Evolutionary conservation across 345 rosid species (phyloP).

Genomic region (Passiflora organensis): DNA sequence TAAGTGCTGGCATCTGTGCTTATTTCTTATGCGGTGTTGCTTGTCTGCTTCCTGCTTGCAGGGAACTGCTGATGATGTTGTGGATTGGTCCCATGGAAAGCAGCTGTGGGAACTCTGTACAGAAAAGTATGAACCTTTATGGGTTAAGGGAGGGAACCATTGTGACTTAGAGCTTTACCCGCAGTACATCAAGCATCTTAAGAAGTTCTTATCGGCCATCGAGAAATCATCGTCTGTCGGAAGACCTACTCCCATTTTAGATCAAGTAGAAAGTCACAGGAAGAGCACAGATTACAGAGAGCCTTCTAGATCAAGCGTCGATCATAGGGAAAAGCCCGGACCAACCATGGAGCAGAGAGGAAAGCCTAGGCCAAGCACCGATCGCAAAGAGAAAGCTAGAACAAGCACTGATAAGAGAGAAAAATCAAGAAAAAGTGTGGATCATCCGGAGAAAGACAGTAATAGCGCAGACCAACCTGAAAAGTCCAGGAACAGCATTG

Average conservation of each 20-base stretch:
- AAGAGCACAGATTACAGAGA: slow-evolving; percentile 67
- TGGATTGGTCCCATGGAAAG: slow-evolving; percentile 86
- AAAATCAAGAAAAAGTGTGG: slow-evolving; percentile 18
- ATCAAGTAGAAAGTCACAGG: slow-evolving; percentile 43
- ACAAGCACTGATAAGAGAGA: slow-evolving; percentile 45
- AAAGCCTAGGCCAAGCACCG: slow-evolving; percentile 52
- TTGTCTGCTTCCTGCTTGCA: slow-evolving; percentile 28
- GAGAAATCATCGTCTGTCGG: slow-evolving; percentile 45
- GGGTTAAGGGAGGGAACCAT: slow-evolving; percentile 92
- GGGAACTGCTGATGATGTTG: slow-evolving; percentile 95
- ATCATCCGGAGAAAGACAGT: slow-evolving; percentile 9
- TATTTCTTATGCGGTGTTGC: not conserved
- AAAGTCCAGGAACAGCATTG: slow-evolving; percentile 24
- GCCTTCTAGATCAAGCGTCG: slow-evolving; percentile 27
- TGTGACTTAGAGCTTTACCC: slow-evolving; percentile 83
- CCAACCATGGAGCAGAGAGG: slow-evolving; percentile 50
- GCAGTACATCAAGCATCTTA: slow-evolving; percentile 76
- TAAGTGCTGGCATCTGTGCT: not conserved
- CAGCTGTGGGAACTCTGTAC: slow-evolving; percentile 77
- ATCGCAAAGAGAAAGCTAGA: slow-evolving; percentile 55
- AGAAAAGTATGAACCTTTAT: slow-evolving; percentile 86
- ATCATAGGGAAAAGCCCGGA: slow-evolving; percentile 23
- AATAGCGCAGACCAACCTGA: slow-evolving; percentile 10
- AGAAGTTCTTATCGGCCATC: slow-evolving; percentile 73
- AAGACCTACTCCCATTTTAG: slow-evolving; percentile 27